Base-by-base conservation (phyloP, 441 rosid species). In the Erodium trifolium region DNA sequence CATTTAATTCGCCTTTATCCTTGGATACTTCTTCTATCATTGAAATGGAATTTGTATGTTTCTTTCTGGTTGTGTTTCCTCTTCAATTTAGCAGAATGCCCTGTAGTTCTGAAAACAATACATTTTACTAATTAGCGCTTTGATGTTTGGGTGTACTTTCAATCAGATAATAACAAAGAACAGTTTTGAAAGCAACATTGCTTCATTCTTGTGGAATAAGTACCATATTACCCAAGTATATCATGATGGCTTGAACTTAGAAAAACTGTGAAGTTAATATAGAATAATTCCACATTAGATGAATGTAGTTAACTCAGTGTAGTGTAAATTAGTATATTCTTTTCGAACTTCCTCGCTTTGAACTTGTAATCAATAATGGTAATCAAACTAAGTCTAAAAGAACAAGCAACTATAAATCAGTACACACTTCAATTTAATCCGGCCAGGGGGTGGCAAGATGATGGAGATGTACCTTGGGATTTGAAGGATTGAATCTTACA, bases 41-140 rank as follows among this genome's bases (percentile, higher is more conserved):
- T 60, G n/a, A 60, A 60, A 60, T 60, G 34, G 10, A 19, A 60
- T 10, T 8, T 60, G 34, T 60, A 11, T 60, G 12, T 34, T 51
- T 47, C 2, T 68, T 5, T 35, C 23, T 65, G 59, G 70, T 68
- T 19, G 39, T 68, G n/a, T 70, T 47, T 13, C 66, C 14, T 63
- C 67, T 60, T 34, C 23, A 19, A 60, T 60, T 60, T 60, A 60
- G 65, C 34, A 23, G 11, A 23, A 60, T 9, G 23, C 31, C 13
- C 10, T 23, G 35, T 60, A 53, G 57, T 53, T 53, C 60, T 53
- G 18, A 53, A 16, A 53, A 53, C 60, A 5, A 4, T 14, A 16
- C 23, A 53, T 53, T 53, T 14, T 14, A 14, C 19, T 53, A 14
- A 14, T 1, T 14, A 53, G 60, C 60, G 4, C 4, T 53, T 16